A percentile compares a stretch with the other conserved stretches of the same genome.
Conservation (phyloP, 2,329 filamentous ascomycete species). For the Hypoxylon sp. region DNA sequence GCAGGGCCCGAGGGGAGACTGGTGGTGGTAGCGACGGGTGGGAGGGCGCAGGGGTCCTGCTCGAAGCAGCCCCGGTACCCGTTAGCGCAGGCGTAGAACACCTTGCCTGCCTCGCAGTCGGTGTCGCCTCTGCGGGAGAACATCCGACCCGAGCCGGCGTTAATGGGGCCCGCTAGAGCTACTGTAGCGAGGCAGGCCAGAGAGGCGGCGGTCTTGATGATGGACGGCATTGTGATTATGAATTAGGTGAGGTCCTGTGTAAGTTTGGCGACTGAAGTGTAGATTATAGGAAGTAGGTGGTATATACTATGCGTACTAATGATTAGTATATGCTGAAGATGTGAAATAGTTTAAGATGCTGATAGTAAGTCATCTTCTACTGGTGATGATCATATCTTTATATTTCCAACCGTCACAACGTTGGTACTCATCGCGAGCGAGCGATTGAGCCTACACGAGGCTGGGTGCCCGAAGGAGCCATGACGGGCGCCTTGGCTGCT, state of each 20-base stretch:
- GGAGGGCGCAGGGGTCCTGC: conserved; percentile 32
- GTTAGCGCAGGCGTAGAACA: conserved; percentile 35
- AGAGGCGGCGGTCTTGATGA: conserved; percentile 33
- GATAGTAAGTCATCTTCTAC: conserved; percentile 16
- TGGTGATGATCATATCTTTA: conserved; percentile 18
- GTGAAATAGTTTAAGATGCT: conserved; percentile 27
- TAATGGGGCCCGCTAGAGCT: conserved; percentile 20
- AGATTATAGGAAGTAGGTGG: conserved; percentile 3
- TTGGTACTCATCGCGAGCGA: conserved; percentile 13
- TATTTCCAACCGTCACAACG: conserved; percentile 22
- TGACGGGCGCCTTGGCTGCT: conserved; percentile 26
- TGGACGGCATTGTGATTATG: conserved; percentile 34
- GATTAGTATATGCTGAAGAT: conserved; percentile 23
- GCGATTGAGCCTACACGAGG: conserved; percentile 10
- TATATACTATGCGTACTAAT: conserved; percentile 10
- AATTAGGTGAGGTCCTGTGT: conserved; percentile 1
- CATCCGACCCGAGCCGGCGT: too few relatives aligned
- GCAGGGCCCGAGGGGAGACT: background rate
- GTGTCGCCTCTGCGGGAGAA: conserved; percentile 16
- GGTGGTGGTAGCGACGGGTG: conserved; percentile 15
- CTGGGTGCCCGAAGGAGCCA: conserved; percentile 23
- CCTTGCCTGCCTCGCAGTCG: conserved; percentile 23
- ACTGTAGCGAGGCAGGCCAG: conserved; percentile 33
- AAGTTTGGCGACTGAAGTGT: background rate
- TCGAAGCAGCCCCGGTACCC: conserved; percentile 35